These are phyloP conservation scores for Bothriochloa decipiens DNA, from an alignment of 176 grass and related monocot genomes.

Conservation along the genomic window DNA sequence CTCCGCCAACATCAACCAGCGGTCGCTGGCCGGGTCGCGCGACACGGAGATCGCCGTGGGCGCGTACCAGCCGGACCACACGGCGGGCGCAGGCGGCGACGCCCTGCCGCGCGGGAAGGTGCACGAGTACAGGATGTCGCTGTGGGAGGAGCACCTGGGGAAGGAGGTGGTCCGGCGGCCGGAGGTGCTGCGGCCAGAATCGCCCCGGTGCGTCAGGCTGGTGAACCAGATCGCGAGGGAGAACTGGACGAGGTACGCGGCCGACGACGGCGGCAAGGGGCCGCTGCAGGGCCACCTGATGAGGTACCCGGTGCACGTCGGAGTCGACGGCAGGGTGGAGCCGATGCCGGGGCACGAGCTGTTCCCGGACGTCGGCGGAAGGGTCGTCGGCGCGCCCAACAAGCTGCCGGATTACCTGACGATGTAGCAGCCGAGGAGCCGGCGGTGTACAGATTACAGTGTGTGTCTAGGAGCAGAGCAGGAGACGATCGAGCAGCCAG, in stretches of 20 bases:
- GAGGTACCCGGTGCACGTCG: constrained; percentile 52
- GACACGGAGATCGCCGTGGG: constrained; percentile 95
- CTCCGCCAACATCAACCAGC: constrained; percentile 95
- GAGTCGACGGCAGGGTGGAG: constrained; percentile 16
- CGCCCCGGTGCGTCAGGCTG: constrained; percentile 33
- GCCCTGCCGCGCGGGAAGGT: constrained; percentile 50
- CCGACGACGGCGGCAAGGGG: neutral
- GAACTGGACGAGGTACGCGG: constrained; percentile 54
- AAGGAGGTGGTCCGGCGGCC: neutral
- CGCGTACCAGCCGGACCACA: constrained; percentile 65
- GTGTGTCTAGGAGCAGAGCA: neutral
- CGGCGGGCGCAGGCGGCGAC: neutral
- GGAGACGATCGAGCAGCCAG: neutral
- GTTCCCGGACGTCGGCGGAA: constrained; percentile 70
- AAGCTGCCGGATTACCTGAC: constrained; percentile 54
- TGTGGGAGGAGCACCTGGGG: constrained; percentile 81
- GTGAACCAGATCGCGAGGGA: constrained; percentile 44
- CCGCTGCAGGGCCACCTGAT: constrained; percentile 54
- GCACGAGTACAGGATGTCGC: constrained; percentile 56
- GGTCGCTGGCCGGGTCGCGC: constrained; percentile 71
- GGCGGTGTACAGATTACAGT: neutral
- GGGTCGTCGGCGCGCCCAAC: constrained; percentile 49
- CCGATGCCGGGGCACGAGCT: constrained; percentile 16
- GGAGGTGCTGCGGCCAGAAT: constrained; percentile 43
- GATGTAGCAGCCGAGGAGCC: constrained; percentile 31